Percentiles rank a stretch among this genome's conserved stretches.
phyloP scores from a whole-genome alignment of 2,329 filamentous ascomycete genomes.

The Ophiostoma novo-ulmi region DNA sequence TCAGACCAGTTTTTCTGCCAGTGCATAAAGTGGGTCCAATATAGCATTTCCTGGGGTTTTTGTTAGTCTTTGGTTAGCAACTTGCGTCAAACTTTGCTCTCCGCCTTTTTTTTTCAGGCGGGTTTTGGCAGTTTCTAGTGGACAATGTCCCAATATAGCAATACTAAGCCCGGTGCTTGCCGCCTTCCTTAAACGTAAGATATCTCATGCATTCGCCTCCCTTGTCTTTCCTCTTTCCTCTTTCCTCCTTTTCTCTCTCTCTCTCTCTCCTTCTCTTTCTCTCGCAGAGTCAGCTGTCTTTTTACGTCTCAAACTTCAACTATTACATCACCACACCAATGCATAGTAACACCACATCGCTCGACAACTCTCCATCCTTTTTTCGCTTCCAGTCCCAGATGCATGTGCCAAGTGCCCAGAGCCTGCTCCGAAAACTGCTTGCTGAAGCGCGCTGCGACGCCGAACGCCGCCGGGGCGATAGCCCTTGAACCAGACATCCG shows the following conservation, averaged over 20 bases:
- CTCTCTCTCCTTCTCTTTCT: not conserved
- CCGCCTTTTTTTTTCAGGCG: conserved; percentile 3
- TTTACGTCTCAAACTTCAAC: not conserved
- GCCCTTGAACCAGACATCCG: conserved; percentile 19
- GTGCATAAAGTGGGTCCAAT: not conserved
- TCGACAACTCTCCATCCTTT: conserved; percentile 44
- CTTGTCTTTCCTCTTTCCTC: not conserved
- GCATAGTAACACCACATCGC: conserved; percentile 48
- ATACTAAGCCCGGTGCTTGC: not conserved
- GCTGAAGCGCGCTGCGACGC: conserved; percentile 53
- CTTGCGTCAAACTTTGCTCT: not conserved
- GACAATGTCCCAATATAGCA: not conserved
- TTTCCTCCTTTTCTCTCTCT: not conserved
- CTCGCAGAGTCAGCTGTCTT: not conserved
- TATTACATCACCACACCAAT: conserved; percentile 41
- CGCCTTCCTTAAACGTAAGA: conserved; percentile 1
- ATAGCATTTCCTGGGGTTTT: not conserved
- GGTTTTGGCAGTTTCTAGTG: not conserved
- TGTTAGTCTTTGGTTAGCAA: no score
- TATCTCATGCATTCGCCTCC: not conserved
- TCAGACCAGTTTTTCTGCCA: conserved; percentile 5
- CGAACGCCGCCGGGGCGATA: conserved; percentile 51
- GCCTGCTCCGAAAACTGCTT: conserved; percentile 46
- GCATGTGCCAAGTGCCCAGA: conserved; percentile 48
- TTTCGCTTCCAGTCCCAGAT: conserved; percentile 55